Evolutionary conservation across 768 basidiomycete species (phyloP).

Genomic region (Tricholoma sp.): DNA sequence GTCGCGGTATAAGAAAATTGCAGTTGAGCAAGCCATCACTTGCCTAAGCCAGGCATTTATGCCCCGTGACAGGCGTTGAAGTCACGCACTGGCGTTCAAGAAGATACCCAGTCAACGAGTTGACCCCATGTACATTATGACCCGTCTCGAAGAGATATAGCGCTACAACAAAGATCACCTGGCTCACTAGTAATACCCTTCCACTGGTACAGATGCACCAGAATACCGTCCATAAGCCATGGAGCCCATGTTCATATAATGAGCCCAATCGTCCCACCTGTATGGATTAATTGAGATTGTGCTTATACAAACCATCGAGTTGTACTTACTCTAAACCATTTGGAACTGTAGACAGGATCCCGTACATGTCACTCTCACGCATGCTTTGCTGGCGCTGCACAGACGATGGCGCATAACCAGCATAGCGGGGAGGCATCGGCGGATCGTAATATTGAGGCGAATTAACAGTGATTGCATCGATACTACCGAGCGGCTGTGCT

Average conservation of each 20-base stretch:
- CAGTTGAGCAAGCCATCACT: no score
- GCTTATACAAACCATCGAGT: neutral
- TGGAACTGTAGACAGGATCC: conserved; percentile 67
- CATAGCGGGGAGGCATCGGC: neutral
- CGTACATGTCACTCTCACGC: conserved; percentile 35
- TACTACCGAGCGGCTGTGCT: neutral
- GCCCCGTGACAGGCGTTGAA: neutral
- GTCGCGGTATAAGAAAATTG: neutral
- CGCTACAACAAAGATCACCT: neutral
- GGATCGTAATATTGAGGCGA: neutral
- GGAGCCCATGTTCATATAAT: conserved; percentile 32
- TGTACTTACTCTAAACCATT: conserved; percentile 54
- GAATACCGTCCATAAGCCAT: neutral
- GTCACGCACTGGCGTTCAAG: neutral
- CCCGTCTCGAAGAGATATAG: neutral
- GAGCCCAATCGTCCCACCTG: conserved; percentile 40
- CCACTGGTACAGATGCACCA: neutral
- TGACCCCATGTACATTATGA: neutral
- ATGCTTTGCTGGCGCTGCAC: neutral
- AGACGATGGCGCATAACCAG: neutral
- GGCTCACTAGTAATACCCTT: neutral
- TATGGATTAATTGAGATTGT: neutral
- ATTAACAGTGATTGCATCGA: neutral
- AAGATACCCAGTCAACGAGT: neutral
- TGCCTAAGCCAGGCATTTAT: neutral